phyloP scores from a whole-genome alignment of 1,284 basidiomycete species.

The Retiboletus flavoniger region DNA sequence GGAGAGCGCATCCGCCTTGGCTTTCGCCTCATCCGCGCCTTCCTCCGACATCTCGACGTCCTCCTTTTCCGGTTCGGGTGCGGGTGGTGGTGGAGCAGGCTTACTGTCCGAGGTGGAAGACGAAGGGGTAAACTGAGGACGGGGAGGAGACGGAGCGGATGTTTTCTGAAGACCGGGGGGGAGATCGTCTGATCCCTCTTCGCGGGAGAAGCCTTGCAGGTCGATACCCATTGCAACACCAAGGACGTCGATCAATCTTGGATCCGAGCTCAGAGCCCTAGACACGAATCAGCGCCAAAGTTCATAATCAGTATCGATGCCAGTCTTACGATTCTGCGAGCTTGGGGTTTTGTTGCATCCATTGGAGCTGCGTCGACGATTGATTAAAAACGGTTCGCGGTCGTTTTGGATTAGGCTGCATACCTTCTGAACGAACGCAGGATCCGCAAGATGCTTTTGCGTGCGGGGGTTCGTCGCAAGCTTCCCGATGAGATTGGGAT shows the following conservation, averaged over 20 bases:
- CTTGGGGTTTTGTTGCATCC: conserved; percentile 62
- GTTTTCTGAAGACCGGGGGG: conserved; percentile 56
- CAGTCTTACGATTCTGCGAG: conserved; percentile 52
- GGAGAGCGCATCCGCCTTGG: conserved; percentile 73
- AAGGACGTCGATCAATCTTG: conserved; percentile 91
- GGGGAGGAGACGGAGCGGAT: conserved; percentile 37
- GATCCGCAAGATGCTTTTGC: conserved; percentile 79
- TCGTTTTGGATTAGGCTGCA: not conserved
- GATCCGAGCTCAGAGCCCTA: conserved; percentile 65
- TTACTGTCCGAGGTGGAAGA: conserved; percentile 28
- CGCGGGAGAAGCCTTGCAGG: conserved; percentile 82
- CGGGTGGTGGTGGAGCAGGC: conserved; percentile 31
- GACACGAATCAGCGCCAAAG: conserved; percentile 12
- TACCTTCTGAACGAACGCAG: conserved; percentile 72
- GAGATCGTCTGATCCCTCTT: conserved; percentile 82
- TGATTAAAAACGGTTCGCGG: not conserved
- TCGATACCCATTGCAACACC: conserved; percentile 95
- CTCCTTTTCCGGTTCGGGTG: conserved; percentile 40
- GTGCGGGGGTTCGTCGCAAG: conserved; percentile 88
- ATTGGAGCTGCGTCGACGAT: conserved; percentile 44
- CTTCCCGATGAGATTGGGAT: conserved; percentile 82
- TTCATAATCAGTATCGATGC: not conserved
- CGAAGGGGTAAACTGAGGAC: conserved; percentile 44
- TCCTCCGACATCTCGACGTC: conserved; percentile 66
- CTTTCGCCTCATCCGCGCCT: conserved; percentile 60